A percentile compares a stretch with the other conserved stretches of the same genome.
Evolutionary conservation across 2,329 filamentous ascomycete genomes (phyloP).

Genomic region (Penicillium sp.): DNA sequence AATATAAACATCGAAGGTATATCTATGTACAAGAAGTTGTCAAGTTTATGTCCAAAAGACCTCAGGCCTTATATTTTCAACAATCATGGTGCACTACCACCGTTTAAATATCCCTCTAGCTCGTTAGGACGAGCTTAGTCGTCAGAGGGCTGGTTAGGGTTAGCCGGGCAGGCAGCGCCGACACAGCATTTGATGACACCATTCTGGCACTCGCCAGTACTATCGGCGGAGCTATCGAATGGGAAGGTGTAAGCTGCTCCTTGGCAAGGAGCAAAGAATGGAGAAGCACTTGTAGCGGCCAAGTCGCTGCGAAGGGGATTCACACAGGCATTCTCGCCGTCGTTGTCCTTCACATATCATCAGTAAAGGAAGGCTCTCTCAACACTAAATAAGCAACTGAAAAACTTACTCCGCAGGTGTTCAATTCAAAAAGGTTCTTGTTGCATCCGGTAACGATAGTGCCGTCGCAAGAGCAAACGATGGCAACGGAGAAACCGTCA

Average conservation of each 20-base stretch:
- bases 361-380: background rate
- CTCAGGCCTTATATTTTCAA: too few species aligned
- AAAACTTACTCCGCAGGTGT: conserved; percentile 4
- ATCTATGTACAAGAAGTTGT: background rate
- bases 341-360: conserved; percentile 1
- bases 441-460: conserved; percentile 10
- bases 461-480: conserved; percentile 7
- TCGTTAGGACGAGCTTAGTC: background rate
- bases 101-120: too few species aligned
- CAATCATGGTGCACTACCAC: too few species aligned
- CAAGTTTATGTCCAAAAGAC: background rate
- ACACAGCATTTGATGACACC: conserved; percentile 9
- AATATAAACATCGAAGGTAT: background rate
- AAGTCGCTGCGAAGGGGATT: conserved; percentile 8
- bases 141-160: conserved; percentile 6
- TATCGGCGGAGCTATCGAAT: conserved; percentile 6
- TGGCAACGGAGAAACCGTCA: conserved; percentile 11
- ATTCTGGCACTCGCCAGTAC: conserved; percentile 3
- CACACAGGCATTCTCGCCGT: conserved; percentile 8
- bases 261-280: conserved; percentile 3
- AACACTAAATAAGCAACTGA: background rate
- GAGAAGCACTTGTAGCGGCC: background rate
- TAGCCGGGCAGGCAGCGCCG: conserved; percentile 2
- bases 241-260: conserved; percentile 11
- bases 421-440: conserved; percentile 5